A percentile compares a stretch with the other conserved stretches of the same genome.
Evolutionary conservation across 2,329 filamentous ascomycete genomes (phyloP).

Genomic region (Coniochaeta pulveracea): DNA sequence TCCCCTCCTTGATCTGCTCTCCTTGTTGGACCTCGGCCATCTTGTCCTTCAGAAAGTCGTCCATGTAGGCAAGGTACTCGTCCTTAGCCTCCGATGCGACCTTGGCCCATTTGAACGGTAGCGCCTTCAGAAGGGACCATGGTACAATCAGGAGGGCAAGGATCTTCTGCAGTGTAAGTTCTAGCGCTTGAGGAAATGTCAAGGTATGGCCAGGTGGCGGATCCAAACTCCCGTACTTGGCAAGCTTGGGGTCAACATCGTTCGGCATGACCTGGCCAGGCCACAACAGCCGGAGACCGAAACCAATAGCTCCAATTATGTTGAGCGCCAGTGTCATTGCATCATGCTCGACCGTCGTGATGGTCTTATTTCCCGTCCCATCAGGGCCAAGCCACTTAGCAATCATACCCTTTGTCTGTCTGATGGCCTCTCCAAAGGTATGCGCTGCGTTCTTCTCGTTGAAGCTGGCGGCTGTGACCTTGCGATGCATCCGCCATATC

Average conservation of each 20-base stretch:
- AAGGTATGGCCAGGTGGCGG: constrained; percentile 44
- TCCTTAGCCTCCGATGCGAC: constrained; percentile 40
- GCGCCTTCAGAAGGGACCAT: constrained; percentile 35
- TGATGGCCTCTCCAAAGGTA: constrained; percentile 49
- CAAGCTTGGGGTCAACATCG: constrained; percentile 29
- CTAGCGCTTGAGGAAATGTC: constrained; percentile 54
- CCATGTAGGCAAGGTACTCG: constrained; percentile 60
- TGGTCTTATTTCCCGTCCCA: constrained; percentile 26
- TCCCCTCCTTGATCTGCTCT: constrained; percentile 26
- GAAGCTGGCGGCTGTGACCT: constrained; percentile 60
- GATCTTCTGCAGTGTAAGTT: constrained; percentile 50
- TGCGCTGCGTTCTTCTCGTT: constrained; percentile 63
- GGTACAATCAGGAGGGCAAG: constrained; percentile 51
- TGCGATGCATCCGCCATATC: constrained; percentile 62
- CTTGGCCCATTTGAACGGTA: constrained; percentile 40
- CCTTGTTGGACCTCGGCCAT: constrained; percentile 24
- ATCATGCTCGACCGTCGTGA: constrained; percentile 48
- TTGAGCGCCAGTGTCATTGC: constrained; percentile 51
- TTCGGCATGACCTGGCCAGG: constrained; percentile 44
- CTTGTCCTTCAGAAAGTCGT: constrained; percentile 56
- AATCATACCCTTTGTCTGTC: constrained; percentile 53
- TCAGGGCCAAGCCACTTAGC: constrained; percentile 39
- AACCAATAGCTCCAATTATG: constrained; percentile 57
- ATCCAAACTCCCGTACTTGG: constrained; percentile 34
- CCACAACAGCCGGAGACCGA: constrained; percentile 51